These are phyloP conservation scores for Dalbergia cochinchinensis DNA, from an alignment of 306 rosid species.

Conservation along the genomic window DNA sequence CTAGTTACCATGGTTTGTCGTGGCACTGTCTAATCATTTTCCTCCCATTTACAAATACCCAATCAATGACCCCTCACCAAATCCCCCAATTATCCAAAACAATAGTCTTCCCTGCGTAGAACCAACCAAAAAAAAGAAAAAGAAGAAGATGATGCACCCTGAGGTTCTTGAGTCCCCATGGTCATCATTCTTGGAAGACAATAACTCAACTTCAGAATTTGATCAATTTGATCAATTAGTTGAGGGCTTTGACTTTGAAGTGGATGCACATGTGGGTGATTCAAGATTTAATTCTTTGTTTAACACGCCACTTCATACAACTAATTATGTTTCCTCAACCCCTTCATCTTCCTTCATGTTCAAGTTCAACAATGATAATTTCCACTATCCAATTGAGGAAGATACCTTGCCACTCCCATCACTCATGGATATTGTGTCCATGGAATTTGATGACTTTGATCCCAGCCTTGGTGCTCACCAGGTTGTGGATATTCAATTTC, in stretches of 20 bases:
- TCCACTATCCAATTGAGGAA: constrained; percentile 24
- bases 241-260: constrained; percentile 21
- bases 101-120: not conserved
- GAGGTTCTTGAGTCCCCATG: constrained; percentile 47
- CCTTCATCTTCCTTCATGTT: constrained; percentile 38
- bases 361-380: constrained; percentile 27
- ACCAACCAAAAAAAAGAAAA: not conserved
- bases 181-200: constrained; percentile 36
- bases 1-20: not conserved
- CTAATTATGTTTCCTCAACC: constrained; percentile 6
- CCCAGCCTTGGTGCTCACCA: constrained; percentile 8
- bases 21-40: not conserved
- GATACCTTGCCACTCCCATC: constrained; percentile 42
- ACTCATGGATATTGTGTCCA: constrained; percentile 43
- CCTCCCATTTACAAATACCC: not conserved
- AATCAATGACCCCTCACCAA: not conserved
- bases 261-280: constrained; percentile 38
- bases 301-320: not conserved
- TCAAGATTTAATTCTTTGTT: constrained; percentile 37
- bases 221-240: constrained; percentile 9
- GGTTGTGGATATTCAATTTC: constrained; percentile 27
- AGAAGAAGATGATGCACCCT: constrained; percentile 46
- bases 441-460: constrained; percentile 51
- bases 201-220: constrained; percentile 41
- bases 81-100: not conserved